Evolutionary conservation across 208 protist genomes (phyloP).

Genomic region (Leishmania aethiopica): DNA sequence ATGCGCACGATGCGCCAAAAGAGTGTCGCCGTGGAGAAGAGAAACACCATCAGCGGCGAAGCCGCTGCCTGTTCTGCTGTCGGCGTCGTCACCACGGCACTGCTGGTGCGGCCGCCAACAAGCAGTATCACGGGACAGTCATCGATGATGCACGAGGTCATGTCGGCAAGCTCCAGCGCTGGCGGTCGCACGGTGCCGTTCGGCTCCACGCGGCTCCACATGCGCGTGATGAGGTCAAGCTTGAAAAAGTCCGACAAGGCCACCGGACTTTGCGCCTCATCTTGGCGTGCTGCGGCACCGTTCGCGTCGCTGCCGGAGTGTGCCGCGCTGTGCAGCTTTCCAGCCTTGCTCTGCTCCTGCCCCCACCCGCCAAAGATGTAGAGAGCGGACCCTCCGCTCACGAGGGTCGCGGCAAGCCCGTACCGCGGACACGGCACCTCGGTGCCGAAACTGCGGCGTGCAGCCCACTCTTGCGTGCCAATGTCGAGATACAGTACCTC

Average conservation of each 20-base stretch:
- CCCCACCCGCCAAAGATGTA: constrained; percentile 54
- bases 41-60: constrained; percentile 39
- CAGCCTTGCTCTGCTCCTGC: not conserved
- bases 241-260: constrained; percentile 58
- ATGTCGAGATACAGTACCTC: constrained; percentile 64
- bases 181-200: constrained; percentile 65
- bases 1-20: constrained; percentile 56
- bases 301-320: not conserved
- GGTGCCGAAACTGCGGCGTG: constrained; percentile 36
- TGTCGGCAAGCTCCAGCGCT: constrained; percentile 54
- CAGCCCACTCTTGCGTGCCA: constrained; percentile 35
- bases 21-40: constrained; percentile 61
- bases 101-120: constrained; percentile 37
- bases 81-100: not conserved
- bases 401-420: constrained; percentile 47
- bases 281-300: not conserved
- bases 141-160: constrained; percentile 43
- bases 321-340: not conserved
- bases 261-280: not conserved
- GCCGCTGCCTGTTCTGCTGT: not conserved
- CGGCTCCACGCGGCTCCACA: constrained; percentile 49
- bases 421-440: constrained; percentile 54
- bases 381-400: constrained; percentile 20
- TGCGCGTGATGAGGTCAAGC: constrained; percentile 60
- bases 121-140: constrained; percentile 55